Conservation (phyloP, 208 protist genomes). For the Wallacemonas sp. region DNA sequence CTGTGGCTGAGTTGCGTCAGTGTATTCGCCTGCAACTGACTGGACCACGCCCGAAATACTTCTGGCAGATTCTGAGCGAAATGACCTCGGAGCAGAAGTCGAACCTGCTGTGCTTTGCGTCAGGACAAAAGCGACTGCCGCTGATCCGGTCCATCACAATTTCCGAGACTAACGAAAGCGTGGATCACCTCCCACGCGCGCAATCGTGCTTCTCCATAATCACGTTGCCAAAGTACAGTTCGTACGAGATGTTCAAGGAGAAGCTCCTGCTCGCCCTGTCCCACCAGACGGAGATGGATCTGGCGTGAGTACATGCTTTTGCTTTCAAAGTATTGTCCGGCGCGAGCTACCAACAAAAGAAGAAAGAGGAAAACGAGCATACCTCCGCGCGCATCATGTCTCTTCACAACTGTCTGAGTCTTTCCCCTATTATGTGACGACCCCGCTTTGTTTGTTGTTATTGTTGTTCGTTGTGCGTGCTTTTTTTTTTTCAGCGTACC, state of each 20-base stretch:
- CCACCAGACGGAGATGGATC: conserved; percentile 90
- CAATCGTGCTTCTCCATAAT: conserved; percentile 90
- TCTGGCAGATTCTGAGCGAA: conserved; percentile 86
- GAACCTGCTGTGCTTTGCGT: conserved; percentile 86
- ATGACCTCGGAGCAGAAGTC: conserved; percentile 77
- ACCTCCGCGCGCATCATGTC: neutral
- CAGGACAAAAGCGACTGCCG: conserved; percentile 79
- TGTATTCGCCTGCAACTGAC: conserved; percentile 65
- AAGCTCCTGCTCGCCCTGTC: conserved; percentile 78
- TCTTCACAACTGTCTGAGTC: neutral
- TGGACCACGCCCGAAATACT: conserved; percentile 49
- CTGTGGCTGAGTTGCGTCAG: conserved; percentile 56
- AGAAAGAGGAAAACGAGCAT: neutral
- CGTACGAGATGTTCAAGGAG: conserved; percentile 69
- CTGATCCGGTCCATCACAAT: conserved; percentile 75
- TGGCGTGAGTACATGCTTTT: conserved; percentile 36
- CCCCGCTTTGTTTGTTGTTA: conserved; percentile 7
- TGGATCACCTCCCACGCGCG: conserved; percentile 81
- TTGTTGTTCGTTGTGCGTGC: too few species aligned
- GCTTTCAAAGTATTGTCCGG: neutral
- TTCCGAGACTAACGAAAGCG: conserved; percentile 72
- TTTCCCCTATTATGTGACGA: too few species aligned
- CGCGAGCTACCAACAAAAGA: neutral
- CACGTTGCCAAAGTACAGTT: conserved; percentile 78
- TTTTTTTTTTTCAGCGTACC: conserved; percentile 5